Evolutionary conservation across 495 filamentous ascomycete genomes (phyloP), one percentile per base, ranked within the genome.

Genomic region (Thermothielavioides terrestris): DNA sequence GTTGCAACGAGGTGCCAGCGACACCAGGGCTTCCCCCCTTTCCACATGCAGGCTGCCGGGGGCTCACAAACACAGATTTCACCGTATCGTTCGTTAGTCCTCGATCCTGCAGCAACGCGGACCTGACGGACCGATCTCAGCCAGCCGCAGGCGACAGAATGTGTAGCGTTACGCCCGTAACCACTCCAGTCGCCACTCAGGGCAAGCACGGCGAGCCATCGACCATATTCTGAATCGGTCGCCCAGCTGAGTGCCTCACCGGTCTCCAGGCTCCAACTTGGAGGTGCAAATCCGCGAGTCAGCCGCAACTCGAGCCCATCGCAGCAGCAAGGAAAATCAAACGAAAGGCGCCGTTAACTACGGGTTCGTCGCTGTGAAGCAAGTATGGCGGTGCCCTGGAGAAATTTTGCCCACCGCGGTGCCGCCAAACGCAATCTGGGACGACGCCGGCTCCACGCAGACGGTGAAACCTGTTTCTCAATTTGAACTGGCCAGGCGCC

Each of bases 21-120:
- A 42, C 23, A 17, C 25, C 25, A 25, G 7, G 21, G 5, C 14
- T 18, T 18, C 40, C 42, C 18, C 26, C 25, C 30, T 48, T 41
- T n/a, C 20, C 18, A 30, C 39, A 55, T 64, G 62, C 58, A 55
- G 28, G 31, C 27, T 57, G 28, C 64, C 64, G 64, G 20, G 25
- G 45, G 27, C 55, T 49, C 57, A 56, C 62, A n/a, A n/a, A n/a
- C n/a, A n/a, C n/a, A n/a, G n/a, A n/a, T n/a, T n/a, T n/a, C n/a
- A 60, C 56, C 50, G 59, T 57, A 62, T 62, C 56, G 30, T 42
- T 50, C 46, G 42, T 23, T 18, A 46, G 37, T 38, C 28, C 50
- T 61, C 63, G 65, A 68, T 68, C 63, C 62, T 66, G 63, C 63
- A 66, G 60, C 55, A 45, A 43, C 47, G 58, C 59, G 58, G 47